Evolutionary conservation across 2,329 filamentous ascomycete genomes (phyloP), one percentile per base, ranked within the genome.

Genomic region (Sclerotinia sclerotiorum): DNA sequence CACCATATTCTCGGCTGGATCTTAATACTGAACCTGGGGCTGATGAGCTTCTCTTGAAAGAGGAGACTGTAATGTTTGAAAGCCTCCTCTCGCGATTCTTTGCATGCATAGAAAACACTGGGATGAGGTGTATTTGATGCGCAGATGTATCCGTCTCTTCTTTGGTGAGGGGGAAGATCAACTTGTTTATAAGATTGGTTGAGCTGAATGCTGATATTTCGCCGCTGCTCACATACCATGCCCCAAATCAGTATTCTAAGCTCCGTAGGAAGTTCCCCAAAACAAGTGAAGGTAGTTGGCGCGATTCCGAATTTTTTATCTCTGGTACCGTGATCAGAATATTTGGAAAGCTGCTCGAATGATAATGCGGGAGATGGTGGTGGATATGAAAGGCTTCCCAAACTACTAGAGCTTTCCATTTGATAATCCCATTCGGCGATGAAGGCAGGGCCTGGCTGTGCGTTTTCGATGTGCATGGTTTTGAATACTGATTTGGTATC

Each of bases 351-450:
- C 46, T 54, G 19, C 57, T 67, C 56, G 46, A 67, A 67, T 51
- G 56, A 54, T 32, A 67, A 67, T 54, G 48, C 48, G 19, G 65
- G 56, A 32, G 65, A 67, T 44, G 56, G 56, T 35, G 39, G 32
- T 15, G 32, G 35, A 5, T 39, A 46, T 32, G 46, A 27, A 17
- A 67, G n/a, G 24, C 8, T 15, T n/a, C 29, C 46, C n/a, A 42
- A 46, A 49, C 21, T 35, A 15, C 39, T 35, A 10, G 35, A 27
- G 29, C 42, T 67, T 32, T 67, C 65, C 6, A 52, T 19, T 62
- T 67, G 65, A 27, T 67, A 67, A 21, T 67, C 65, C 48, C 51
- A 67, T 11, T 67, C 65, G 57, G 49, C 46, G 15, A 67, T 63
- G 27, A 62, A 67, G 17, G 19, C 48, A 35, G 65, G 65, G 35